Evolutionary conservation across 2,329 filamentous ascomycete species (phyloP).

Genomic region (Apiospora rasikravindrae): DNA sequence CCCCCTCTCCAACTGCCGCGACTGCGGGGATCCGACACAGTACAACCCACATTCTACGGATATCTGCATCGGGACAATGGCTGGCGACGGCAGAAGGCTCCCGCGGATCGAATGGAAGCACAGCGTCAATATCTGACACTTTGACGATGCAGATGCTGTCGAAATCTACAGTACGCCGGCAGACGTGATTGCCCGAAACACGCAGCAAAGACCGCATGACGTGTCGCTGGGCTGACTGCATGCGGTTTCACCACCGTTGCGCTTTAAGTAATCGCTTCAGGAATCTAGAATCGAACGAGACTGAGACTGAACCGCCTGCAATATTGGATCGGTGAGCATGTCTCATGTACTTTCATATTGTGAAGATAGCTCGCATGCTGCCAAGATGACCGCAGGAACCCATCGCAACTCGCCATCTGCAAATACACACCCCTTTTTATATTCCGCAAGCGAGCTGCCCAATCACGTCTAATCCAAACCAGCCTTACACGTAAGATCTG

Average conservation of each 20-base stretch:
- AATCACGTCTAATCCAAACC: background rate
- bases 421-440: background rate
- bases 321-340: background rate
- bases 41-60: background rate
- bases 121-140: background rate
- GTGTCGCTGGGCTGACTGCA: background rate
- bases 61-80: background rate
- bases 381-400: background rate
- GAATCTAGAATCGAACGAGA: background rate
- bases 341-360: background rate
- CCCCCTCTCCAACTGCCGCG: background rate
- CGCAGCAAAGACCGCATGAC: background rate
- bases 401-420: background rate
- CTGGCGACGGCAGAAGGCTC: background rate
- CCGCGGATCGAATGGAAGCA: slow-evolving; percentile 3
- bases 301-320: background rate
- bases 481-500: background rate
- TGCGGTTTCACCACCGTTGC: background rate
- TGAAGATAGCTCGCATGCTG: background rate
- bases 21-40: background rate
- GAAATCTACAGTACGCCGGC: background rate
- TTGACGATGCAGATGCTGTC: background rate
- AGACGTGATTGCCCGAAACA: background rate
- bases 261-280: background rate
- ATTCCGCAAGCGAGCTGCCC: background rate